Conservation (phyloP, 352 stramenopile species). For the Hyaloperonospora brassicae region DNA sequence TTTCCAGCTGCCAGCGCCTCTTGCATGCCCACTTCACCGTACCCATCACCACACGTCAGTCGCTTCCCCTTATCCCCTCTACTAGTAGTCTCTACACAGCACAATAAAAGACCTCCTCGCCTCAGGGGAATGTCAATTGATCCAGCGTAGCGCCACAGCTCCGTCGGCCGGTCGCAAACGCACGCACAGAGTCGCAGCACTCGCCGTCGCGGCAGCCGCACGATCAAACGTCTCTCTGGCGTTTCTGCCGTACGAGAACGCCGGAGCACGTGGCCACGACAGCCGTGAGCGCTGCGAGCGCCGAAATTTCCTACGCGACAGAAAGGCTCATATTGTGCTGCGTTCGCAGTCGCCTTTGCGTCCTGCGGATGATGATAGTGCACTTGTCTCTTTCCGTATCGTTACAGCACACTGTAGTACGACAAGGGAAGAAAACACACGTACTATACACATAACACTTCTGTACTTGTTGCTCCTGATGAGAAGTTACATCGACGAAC, state of each 20-base stretch:
- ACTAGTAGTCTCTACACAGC: not conserved
- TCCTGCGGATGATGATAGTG: no score
- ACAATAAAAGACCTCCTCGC: conserved; percentile 13
- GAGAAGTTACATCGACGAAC: no score
- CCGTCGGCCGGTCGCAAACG: conserved; percentile 43
- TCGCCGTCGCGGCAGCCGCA: conserved; percentile 63
- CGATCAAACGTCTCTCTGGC: conserved; percentile 21
- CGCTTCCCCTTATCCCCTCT: not conserved
- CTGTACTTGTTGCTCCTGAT: no score
- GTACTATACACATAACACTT: no score
- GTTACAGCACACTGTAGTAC: no score
- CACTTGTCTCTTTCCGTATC: no score
- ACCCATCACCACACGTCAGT: not conserved
- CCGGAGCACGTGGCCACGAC: conserved; percentile 14
- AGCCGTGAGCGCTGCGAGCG: no score
- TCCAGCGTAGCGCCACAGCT: conserved; percentile 76
- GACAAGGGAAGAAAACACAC: no score
- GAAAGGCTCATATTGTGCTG: no score
- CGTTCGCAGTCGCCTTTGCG: no score
- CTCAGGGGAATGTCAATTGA: conserved; percentile 77
- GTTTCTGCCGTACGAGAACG: conserved; percentile 27
- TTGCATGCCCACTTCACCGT: conserved; percentile 70
- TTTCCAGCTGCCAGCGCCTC: conserved; percentile 74
- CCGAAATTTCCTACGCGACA: no score
- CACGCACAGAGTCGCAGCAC: conserved; percentile 63